Conservation (phyloP, 305 asterid genomes). For the Solanum hybrid region DNA sequence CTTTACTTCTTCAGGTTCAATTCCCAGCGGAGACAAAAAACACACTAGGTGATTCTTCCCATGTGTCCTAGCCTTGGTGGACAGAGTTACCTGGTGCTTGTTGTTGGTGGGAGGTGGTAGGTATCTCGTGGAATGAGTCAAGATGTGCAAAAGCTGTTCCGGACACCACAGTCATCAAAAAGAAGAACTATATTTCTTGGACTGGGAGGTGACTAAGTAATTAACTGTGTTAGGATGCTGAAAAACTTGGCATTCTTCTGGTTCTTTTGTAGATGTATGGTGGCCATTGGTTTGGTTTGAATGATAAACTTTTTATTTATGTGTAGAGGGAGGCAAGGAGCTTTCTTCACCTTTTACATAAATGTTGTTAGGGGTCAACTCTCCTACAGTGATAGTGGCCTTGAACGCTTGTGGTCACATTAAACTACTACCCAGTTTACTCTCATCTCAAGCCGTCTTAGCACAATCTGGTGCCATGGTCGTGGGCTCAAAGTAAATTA, state of each 20-base stretch:
- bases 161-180: too few species aligned
- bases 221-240: not conserved
- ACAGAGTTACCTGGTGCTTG: not conserved
- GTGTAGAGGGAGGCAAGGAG: not conserved
- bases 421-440: not conserved
- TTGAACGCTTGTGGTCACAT: not conserved
- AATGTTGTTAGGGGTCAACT: not conserved
- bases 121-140: not conserved
- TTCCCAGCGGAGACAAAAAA: not conserved
- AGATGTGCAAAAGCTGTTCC: not conserved
- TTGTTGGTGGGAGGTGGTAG: not conserved
- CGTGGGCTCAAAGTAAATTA: not conserved
- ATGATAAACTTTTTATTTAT: not conserved
- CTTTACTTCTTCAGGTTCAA: not conserved
- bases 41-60: not conserved
- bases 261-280: not conserved
- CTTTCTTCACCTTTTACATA: not conserved
- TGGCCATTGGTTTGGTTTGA: not conserved
- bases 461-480: not conserved
- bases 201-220: not conserved
- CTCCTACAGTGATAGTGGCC: not conserved
- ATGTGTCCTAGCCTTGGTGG: not conserved
- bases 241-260: not conserved
- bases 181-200: not conserved
- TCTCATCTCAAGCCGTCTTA: not conserved